Base-by-base conservation (phyloP, 2,329 filamentous ascomycete species). In the Ophiosphaerella narmari region DNA sequence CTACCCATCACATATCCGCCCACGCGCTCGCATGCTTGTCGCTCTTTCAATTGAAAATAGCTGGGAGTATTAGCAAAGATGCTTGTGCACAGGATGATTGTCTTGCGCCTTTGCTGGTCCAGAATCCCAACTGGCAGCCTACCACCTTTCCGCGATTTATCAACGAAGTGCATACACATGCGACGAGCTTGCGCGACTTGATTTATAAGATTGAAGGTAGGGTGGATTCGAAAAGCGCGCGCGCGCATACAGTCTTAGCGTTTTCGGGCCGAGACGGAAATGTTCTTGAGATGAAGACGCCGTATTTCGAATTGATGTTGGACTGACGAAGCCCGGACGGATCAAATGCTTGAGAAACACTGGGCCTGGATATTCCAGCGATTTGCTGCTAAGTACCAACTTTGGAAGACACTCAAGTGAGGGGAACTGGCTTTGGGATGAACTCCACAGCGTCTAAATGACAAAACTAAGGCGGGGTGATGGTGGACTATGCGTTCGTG, bases 111-210 rank as follows among this genome's bases (percentile, higher is more conserved):
- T 9, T 23, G 18, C 21, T 37, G 5, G 38, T 45, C 34, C 31
- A 45, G 33, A 45, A 45, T 38, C 5, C 43, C 12, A 33, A 45
- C 14, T 34, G 43, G 3, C 32, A 24, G 13, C 43, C 43, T 6
- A 45, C 38, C 43, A 37, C 43, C 5, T n/a, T 45, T 16, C 7
- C 12, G 9, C 43, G 38, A 38, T 38, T 45, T 33, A 45, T 45
- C 3, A 32, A 23, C 6, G 33, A n/a, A 9, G 11, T 38, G 13
- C 43, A 45, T 33, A 32, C 7, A 14, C 37, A 45, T 26, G 33
- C 43, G 9, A 16, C 29, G 2, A 18, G 29, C 7, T 18, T 45
- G 32, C 43, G 43, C 32, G 21, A 45, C 2, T 32, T 45, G 33
- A 35, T 35, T 12, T 35, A 35, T 16, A 12, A 35, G 5, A 35